Evolutionary conservation across 1,139 yeast genomes (phyloP), one percentile per base, ranked within the genome.

Genomic region (Yamadazyma trypodendri): DNA sequence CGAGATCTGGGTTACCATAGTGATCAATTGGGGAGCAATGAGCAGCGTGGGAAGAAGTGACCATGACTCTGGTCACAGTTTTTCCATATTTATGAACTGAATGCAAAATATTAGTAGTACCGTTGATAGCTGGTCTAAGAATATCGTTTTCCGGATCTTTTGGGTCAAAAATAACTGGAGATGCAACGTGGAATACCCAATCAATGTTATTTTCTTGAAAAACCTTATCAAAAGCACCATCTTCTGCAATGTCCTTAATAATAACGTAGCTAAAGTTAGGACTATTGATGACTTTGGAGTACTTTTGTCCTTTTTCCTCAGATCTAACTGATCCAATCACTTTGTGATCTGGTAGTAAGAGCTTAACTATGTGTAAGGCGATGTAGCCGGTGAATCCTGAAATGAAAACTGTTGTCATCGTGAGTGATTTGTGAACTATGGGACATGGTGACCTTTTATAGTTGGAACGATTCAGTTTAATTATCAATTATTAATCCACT

Each of bases 11-110:
- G 6, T 61, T 50, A 3, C 68, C 60, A 42, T 61, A 63, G 28
- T 42, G 42, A 17, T 42, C 41, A 13, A 27, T 7, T 3, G 41
- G 41, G n/a, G 33, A 18, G 21, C 25, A 23, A 24, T 43, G 41
- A 17, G 72, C 68, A 5, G 71, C 68, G 44, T 64, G 68, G 4
- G 72, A 65, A 4, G 72, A 62, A 1, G 73, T 68, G 14, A 65
- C 44, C 9, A 68, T 65, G n/a, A 68, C 56, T 32, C 60, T 53
- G 31, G 55, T 49, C 20, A 60, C 50, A 24, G 55, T 50, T 8
- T 55, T 54, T 11, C 62, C 63, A 39, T 51, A 48, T 3, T 42
- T 33, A 7, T 47, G 36, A 22, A 62, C 50, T 1, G 69, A 60
- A 3, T 42, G 41, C 37, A 68, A 52, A 14, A 65, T 54, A 35